phyloP scores from a whole-genome alignment of 129 eudicot genomes.

The Logfia minima region DNA sequence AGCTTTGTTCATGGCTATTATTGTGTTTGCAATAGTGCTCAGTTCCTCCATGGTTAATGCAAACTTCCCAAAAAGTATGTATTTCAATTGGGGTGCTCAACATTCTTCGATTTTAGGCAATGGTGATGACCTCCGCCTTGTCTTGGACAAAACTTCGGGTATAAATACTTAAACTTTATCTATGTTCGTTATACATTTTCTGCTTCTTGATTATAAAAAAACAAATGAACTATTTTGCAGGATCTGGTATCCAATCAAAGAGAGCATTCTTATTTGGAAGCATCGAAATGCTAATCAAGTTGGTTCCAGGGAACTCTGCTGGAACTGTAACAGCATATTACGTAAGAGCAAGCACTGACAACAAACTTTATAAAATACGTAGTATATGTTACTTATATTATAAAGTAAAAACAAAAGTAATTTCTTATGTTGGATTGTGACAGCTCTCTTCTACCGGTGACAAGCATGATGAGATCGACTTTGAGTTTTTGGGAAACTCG shows the following conservation, averaged over 20 bases:
- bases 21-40: slow-evolving; percentile 31
- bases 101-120: slow-evolving; percentile 39
- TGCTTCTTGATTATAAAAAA: background rate
- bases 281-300: slow-evolving; percentile 53
- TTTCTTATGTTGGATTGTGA: background rate
- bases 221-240: slow-evolving; percentile 27
- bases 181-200: too few species aligned
- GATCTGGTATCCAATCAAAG: slow-evolving; percentile 60
- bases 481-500: slow-evolving; percentile 76
- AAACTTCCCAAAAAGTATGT: slow-evolving; percentile 36
- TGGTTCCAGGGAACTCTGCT: slow-evolving; percentile 55
- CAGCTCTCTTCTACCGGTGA: slow-evolving; percentile 59
- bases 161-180: background rate
- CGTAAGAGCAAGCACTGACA: slow-evolving; percentile 35
- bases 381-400: background rate
- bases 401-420: background rate
- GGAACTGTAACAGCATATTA: slow-evolving; percentile 69
- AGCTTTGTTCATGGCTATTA: background rate
- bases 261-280: slow-evolving; percentile 53
- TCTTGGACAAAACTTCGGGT: slow-evolving; percentile 56
- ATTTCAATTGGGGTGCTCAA: slow-evolving; percentile 50
- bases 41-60: slow-evolving; percentile 32
- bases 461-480: slow-evolving; percentile 70
- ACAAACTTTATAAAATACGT: background rate
- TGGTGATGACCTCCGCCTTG: slow-evolving; percentile 52